Conservation (phyloP, 2,329 filamentous ascomycete genomes). For the Venturia asperata region DNA sequence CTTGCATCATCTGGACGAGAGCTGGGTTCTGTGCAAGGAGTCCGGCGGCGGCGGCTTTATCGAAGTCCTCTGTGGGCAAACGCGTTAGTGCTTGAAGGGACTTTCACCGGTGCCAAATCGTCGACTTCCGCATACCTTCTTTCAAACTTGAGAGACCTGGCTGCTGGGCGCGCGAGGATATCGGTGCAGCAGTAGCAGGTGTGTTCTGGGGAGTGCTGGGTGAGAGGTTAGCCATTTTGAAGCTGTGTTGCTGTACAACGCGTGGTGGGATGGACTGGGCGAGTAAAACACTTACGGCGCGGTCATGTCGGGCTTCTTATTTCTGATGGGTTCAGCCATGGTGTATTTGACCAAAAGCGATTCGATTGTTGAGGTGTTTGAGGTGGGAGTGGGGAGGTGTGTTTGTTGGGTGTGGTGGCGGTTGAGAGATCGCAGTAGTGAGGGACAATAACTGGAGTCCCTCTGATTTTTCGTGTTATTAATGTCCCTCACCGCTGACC, state of each 20-base stretch:
- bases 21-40: constrained; percentile 83
- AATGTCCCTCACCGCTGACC: background rate
- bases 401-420: constrained; percentile 12
- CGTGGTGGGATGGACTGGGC: background rate
- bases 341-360: constrained; percentile 23
- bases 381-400: constrained; percentile 27
- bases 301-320: constrained; percentile 56
- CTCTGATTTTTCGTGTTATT: background rate
- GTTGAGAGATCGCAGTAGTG: background rate
- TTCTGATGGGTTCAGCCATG: constrained; percentile 64
- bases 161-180: constrained; percentile 94
- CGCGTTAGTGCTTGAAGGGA: background rate
- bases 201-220: constrained; percentile 85
- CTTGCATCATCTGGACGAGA: constrained; percentile 95
- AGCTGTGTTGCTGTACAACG: constrained; percentile 1
- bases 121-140: constrained; percentile 63
- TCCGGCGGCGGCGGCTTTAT: constrained; percentile 77
- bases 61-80: constrained; percentile 67
- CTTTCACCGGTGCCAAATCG: constrained; percentile 18
- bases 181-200: constrained; percentile 87
- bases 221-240: constrained; percentile 3
- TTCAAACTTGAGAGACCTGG: constrained; percentile 91
- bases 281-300: constrained; percentile 51
- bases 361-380: constrained; percentile 25
- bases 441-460: no score